Evolutionary conservation across 768 basidiomycete genomes (phyloP).

Genomic region (Mycena belliarum): DNA sequence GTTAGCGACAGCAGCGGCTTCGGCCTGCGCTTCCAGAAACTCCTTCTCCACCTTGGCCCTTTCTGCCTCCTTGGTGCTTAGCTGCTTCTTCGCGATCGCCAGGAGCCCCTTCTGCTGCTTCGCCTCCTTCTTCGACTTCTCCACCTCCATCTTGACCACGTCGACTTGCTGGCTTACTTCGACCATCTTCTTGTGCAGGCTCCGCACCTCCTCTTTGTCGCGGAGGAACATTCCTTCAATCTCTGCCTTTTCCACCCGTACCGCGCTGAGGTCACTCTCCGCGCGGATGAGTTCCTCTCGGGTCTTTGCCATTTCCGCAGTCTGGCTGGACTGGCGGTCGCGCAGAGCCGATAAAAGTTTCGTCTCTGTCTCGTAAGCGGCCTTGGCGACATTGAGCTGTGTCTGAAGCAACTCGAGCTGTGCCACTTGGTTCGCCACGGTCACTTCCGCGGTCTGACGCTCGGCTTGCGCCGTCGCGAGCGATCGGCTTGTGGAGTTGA

Average conservation of each 20-base stretch:
- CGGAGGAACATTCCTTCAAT: conserved; percentile 82
- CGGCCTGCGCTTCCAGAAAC: conserved; percentile 61
- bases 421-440: conserved; percentile 64
- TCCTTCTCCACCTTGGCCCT: conserved; percentile 71
- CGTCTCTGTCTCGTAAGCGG: conserved; percentile 84
- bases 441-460: conserved; percentile 63
- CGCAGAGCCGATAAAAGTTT: conserved; percentile 65
- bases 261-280: conserved; percentile 89
- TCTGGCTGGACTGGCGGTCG: conserved; percentile 68
- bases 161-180: conserved; percentile 78
- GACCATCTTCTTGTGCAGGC: conserved; percentile 80
- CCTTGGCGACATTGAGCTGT: conserved; percentile 81
- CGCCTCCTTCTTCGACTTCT: conserved; percentile 90
- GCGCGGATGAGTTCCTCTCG: conserved; percentile 81
- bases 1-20: conserved; percentile 49
- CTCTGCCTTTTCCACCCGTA: conserved; percentile 89
- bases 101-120: conserved; percentile 95
- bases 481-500: conserved; percentile 76
- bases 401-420: conserved; percentile 81
- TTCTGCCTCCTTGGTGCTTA: conserved; percentile 80
- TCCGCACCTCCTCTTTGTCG: conserved; percentile 93
- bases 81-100: conserved; percentile 93
- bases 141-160: conserved; percentile 68
- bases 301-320: conserved; percentile 67
- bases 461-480: conserved; percentile 67